Conservation (phyloP, 2,329 filamentous ascomycete species). For the Botrytis deweyae region DNA sequence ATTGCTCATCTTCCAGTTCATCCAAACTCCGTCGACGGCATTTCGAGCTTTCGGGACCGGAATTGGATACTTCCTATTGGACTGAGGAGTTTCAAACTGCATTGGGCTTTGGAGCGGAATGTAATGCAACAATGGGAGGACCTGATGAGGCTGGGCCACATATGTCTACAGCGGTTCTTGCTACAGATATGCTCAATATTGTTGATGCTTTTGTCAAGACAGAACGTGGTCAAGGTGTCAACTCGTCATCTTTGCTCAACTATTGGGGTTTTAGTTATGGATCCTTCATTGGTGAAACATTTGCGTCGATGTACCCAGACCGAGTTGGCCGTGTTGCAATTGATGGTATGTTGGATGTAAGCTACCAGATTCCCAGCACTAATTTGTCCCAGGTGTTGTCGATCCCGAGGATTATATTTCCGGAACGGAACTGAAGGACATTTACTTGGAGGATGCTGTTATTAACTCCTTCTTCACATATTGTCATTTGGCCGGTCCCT, state of each 20-base stretch:
- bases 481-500: constrained; percentile 40
- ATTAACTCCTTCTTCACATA: constrained; percentile 33
- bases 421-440: constrained; percentile 44
- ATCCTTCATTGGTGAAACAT: constrained; percentile 45
- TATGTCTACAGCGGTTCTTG: constrained; percentile 37
- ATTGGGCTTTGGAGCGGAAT: background rate
- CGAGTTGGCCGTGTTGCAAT: constrained; percentile 44
- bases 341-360: constrained; percentile 24
- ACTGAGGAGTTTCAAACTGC: background rate
- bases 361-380: background rate
- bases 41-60: constrained; percentile 16
- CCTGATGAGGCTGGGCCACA: constrained; percentile 39
- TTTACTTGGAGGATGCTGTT: constrained; percentile 30
- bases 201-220: constrained; percentile 35
- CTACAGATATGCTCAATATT: constrained; percentile 39
- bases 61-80: background rate
- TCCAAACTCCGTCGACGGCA: background rate
- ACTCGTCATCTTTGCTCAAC: constrained; percentile 39
- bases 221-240: constrained; percentile 17
- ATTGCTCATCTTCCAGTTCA: constrained; percentile 20
- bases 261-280: constrained; percentile 54
- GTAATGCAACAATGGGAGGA: background rate
- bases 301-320: constrained; percentile 46
- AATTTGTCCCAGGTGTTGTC: constrained; percentile 19
- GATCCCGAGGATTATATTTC: constrained; percentile 34